Evolutionary conservation across 2,329 filamentous ascomycete species (phyloP).

Genomic region (Verticillium nubilum): DNA sequence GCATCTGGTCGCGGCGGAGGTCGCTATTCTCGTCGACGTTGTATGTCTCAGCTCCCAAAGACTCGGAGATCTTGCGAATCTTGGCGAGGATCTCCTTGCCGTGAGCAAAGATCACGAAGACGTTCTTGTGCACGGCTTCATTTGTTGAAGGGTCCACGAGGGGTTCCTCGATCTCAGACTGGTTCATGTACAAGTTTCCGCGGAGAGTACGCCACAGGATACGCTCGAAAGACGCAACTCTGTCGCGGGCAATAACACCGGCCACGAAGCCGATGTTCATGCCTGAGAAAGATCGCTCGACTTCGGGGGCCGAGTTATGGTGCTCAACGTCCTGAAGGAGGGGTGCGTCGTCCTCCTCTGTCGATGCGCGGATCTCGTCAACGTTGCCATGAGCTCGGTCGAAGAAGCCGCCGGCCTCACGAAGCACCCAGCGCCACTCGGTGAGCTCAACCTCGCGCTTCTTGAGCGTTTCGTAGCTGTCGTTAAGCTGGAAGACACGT

Average conservation of each 20-base stretch:
- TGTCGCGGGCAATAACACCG: slow-evolving; percentile 88
- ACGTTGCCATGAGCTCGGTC: slow-evolving; percentile 85
- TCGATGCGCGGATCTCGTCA: slow-evolving; percentile 88
- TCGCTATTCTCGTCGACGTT: slow-evolving; percentile 97
- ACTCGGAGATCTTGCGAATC: slow-evolving; percentile 98
- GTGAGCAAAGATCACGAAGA: slow-evolving; percentile 98
- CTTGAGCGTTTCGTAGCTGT: slow-evolving; percentile 98
- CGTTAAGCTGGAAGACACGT: slow-evolving; percentile 84
- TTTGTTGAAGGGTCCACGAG: slow-evolving; percentile 90
- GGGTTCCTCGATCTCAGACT: slow-evolving; percentile 93
- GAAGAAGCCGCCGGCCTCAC: slow-evolving; percentile 96
- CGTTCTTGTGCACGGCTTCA: slow-evolving; percentile 91
- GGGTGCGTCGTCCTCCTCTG: slow-evolving; percentile 87
- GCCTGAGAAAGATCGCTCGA: slow-evolving; percentile 82
- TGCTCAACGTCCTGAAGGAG: slow-evolving; percentile 91
- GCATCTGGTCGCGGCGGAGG: slow-evolving; percentile 88
- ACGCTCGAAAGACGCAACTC: slow-evolving; percentile 91
- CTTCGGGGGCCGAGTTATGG: slow-evolving; percentile 60
- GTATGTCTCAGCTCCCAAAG: slow-evolving; percentile 91
- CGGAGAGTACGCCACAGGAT: slow-evolving; percentile 96
- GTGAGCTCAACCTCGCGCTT: slow-evolving; percentile 95
- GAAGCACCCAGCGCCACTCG: slow-evolving; percentile 96
- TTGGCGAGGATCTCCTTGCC: slow-evolving; percentile 98
- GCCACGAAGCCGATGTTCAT: slow-evolving; percentile 99
- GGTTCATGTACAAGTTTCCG: slow-evolving; percentile 99